A percentile compares a stretch with the other conserved stretches of the same genome.
phyloP scores from a whole-genome alignment of 2,329 filamentous ascomycete genomes.

The Mariannaea sp. region DNA sequence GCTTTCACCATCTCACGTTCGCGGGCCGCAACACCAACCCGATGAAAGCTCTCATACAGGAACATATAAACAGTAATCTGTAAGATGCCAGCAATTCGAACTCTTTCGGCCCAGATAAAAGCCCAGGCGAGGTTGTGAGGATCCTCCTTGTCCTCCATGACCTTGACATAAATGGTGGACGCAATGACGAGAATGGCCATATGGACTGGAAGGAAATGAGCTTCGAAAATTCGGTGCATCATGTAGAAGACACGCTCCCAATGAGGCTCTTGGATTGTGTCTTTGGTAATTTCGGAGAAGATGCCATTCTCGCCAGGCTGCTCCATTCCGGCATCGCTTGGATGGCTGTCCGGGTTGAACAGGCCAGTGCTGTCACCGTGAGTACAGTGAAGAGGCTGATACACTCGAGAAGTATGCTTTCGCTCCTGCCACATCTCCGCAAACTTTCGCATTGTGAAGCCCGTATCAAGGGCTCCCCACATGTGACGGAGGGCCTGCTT shows the following conservation, averaged over 20 bases:
- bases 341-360: slow-evolving; percentile 54
- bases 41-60: slow-evolving; percentile 71
- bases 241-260: slow-evolving; percentile 63
- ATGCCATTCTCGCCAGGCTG: slow-evolving; percentile 54
- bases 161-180: slow-evolving; percentile 63
- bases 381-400: slow-evolving; percentile 59
- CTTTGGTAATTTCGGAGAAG: slow-evolving; percentile 59
- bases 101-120: slow-evolving; percentile 62
- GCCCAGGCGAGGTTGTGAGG: slow-evolving; percentile 61
- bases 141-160: slow-evolving; percentile 56
- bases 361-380: slow-evolving; percentile 51
- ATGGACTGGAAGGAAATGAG: slow-evolving; percentile 73
- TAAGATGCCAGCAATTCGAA: slow-evolving; percentile 66
- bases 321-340: slow-evolving; percentile 47
- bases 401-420: slow-evolving; percentile 59
- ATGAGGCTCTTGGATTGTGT: slow-evolving; percentile 55
- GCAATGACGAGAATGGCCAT: slow-evolving; percentile 67
- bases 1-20: slow-evolving; percentile 70
- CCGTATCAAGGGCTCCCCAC: slow-evolving; percentile 75
- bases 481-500: slow-evolving; percentile 75
- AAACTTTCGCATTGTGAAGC: slow-evolving; percentile 64
- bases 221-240: slow-evolving; percentile 72
- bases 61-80: slow-evolving; percentile 66
- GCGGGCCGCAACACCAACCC: slow-evolving; percentile 61
- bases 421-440: slow-evolving; percentile 62